These are phyloP conservation scores for Saturnispora hagleri DNA, from an alignment of 805 yeast species.

Conservation along the genomic window DNA sequence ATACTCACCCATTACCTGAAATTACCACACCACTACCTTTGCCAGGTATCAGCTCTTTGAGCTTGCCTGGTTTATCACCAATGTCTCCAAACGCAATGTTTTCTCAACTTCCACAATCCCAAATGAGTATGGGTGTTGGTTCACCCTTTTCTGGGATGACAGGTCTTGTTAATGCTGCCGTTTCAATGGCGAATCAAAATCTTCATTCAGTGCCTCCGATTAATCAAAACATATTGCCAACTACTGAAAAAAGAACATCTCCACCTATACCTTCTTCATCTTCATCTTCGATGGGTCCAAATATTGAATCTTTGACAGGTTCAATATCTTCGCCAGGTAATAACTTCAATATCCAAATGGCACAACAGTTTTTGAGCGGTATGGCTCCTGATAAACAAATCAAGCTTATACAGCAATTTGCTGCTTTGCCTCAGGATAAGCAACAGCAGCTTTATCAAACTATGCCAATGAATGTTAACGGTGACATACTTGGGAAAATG, in stretches of 20 bases:
- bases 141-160: constrained; percentile 4
- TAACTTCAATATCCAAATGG: constrained; percentile 1
- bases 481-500: constrained; percentile 3
- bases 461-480: constrained; percentile 7
- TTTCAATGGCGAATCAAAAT: constrained; percentile 3
- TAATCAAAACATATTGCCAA: background rate
- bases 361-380: constrained; percentile 10
- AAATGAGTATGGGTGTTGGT: background rate
- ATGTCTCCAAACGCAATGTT: constrained; percentile 12
- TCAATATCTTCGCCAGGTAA: background rate
- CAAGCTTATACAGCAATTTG: constrained; percentile 11
- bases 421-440: constrained; percentile 13
- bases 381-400: constrained; percentile 13
- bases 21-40: background rate
- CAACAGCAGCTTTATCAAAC: constrained; percentile 15
- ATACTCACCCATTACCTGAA: constrained; percentile 1
- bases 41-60: constrained; percentile 3
- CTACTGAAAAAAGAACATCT: background rate
- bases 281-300: background rate
- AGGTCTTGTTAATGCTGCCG: constrained; percentile 10
- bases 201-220: background rate
- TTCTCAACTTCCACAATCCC: constrained; percentile 10
- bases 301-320: background rate
- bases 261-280: background rate
- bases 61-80: constrained; percentile 4